A percentile compares a stretch with the other conserved stretches of the same genome.
Evolutionary conservation across 139 green algal genomes (phyloP).

Genomic region (Chlorella sp.): DNA sequence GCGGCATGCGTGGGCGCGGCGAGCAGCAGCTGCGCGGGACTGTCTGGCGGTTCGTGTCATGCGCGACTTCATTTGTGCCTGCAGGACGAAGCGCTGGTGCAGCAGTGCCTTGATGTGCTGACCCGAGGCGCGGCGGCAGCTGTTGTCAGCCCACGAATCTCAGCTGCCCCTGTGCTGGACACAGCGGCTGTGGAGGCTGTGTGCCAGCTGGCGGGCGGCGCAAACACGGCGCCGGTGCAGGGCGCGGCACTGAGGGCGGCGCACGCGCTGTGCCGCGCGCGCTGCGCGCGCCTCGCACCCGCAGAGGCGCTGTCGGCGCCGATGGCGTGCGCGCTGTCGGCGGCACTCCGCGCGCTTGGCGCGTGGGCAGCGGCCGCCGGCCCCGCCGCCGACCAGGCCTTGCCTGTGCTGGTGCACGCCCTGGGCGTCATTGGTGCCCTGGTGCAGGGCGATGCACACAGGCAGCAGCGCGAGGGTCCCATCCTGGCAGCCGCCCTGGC

Average conservation of each 20-base stretch:
- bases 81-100: constrained; percentile 20
- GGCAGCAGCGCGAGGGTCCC: not conserved
- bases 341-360: constrained; percentile 7
- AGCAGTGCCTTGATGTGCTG: constrained; percentile 19
- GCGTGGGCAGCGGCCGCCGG: not conserved
- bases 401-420: constrained; percentile 12
- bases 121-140: not conserved
- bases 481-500: constrained; percentile 2
- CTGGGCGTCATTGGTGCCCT: constrained; percentile 5
- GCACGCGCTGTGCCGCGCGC: not conserved
- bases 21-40: no score
- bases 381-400: not conserved
- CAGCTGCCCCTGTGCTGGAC: no score
- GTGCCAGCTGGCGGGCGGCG: no score
- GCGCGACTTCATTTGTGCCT: not conserved
- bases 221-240: not conserved
- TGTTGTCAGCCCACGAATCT: no score
- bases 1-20: no score
- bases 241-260: not conserved
- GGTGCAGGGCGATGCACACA: not conserved
- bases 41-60: no score
- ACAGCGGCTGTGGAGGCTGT: no score
- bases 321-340: no score
- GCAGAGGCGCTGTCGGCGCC: no score
- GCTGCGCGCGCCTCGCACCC: no score